Base-by-base conservation (phyloP, 306 rosid genomes). In the Pachyrhizus erosus region DNA sequence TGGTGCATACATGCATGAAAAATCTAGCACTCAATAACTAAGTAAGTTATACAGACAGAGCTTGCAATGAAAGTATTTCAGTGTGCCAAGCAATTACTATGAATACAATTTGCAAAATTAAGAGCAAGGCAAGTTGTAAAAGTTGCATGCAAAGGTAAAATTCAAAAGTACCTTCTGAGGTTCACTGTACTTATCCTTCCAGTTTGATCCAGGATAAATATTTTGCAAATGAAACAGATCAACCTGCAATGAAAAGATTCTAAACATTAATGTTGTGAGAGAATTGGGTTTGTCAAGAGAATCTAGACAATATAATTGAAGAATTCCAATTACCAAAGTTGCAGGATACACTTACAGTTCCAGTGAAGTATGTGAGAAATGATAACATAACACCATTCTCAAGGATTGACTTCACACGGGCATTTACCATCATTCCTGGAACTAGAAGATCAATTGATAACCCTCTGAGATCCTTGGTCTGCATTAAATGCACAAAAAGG, bases 391-490 rank as follows among this genome's bases (percentile, higher is more conserved):
- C 90, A 83, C 99, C 99, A 89, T 96, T 93, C 84, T 92, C 97
- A 67, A 96, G 97, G 76, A 91, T 80, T 64, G 99, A 89, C 88
- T 88, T 84, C 57, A 96, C 90, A 69, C 94, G 88, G 75, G 96
- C 98, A 83, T 90, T 88, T 77, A 96, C 90, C 97, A 96, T 87
- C 98, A 93, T 92, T 79, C 98, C 99, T 29, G 98, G 99, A 76
- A 92, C 84, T 72, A 96, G 92, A 78, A 90, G 94, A 87, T 96
- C 99, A 80, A 96, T 90, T 40, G 98, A 96, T 78, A 96, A 90
- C 24, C 99, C 98, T 84, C 83, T 92, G 12, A 87, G 87, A 90
- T 96, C 97, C 90, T 96, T 96, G 62, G 91, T 91, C 99, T 93
- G 92, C 65, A 80, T 64, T 27, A 52, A 83, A 82, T 83, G 49